These are phyloP conservation scores for Solanum piurae DNA, from an alignment of 257 asterid genomes.

Conservation along the genomic window DNA sequence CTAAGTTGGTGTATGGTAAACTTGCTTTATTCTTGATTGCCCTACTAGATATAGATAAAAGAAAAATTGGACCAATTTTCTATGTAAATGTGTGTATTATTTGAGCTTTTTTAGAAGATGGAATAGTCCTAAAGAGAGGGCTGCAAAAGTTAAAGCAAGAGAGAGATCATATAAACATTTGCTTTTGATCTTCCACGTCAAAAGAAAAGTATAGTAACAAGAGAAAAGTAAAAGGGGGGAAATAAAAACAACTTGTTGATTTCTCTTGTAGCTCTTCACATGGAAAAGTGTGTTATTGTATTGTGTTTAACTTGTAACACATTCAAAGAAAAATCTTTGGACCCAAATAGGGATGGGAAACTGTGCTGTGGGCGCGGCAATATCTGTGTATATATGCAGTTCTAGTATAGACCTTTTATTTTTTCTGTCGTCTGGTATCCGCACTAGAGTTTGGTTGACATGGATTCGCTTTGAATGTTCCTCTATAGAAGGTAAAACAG, in stretches of 20 bases:
- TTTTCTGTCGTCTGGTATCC: rapidly evolving
- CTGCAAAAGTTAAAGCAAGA: conserved; percentile 51
- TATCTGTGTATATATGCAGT: not conserved
- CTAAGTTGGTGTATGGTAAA: conserved; percentile 11
- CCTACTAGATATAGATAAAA: conserved; percentile 14
- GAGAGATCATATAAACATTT: conserved; percentile 13
- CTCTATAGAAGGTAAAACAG: not conserved
- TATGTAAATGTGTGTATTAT: conserved; percentile 28
- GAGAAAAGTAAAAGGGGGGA: not conserved
- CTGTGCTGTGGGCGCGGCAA: conserved; percentile 41
- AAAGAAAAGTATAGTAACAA: conserved; percentile 6
- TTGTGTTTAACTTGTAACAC: conserved; percentile 15
- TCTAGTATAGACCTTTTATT: not conserved
- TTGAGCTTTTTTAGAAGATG: conserved; percentile 69
- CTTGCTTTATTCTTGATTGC: conserved; percentile 2
- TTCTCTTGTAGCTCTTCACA: conserved; percentile 20
- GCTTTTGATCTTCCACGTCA: conserved; percentile 73
- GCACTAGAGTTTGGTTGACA: rapidly evolving
- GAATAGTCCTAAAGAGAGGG: conserved; percentile 71
- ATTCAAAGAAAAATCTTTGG: conserved; percentile 3
- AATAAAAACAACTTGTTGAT: not conserved
- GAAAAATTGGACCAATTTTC: conserved; percentile 38
- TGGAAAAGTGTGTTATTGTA: conserved; percentile 61
- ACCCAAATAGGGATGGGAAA: conserved; percentile 38
- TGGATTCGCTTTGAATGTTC: rapidly evolving